Conservation (phyloP, 345 rosid species). For the Gossypium anomalum region DNA sequence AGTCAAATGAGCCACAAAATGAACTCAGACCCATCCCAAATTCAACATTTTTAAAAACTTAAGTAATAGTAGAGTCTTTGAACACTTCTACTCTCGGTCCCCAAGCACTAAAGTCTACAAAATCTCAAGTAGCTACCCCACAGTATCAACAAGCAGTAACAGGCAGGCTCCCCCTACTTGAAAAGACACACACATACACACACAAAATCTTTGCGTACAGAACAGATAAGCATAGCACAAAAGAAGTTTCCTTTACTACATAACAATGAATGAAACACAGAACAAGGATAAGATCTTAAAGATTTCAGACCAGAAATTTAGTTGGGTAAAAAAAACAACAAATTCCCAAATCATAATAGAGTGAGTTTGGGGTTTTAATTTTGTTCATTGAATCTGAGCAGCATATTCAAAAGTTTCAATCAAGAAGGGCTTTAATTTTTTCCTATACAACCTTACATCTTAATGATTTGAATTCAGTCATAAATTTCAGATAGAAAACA, state of each 20-base stretch:
- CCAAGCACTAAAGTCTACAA: neutral
- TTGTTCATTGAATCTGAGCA: neutral
- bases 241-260: too few species aligned
- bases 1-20: too few species aligned
- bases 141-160: constrained; percentile 11
- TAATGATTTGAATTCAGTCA: neutral
- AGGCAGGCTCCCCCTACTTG: too few species aligned
- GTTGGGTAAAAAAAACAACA: neutral
- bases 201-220: too few species aligned
- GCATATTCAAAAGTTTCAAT: neutral
- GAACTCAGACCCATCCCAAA: too few species aligned
- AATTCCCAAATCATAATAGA: too few species aligned
- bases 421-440: neutral
- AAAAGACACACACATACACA: too few species aligned
- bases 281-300: neutral
- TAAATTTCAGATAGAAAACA: neutral
- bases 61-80: too few species aligned
- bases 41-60: too few species aligned
- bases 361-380: neutral
- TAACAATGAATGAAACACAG: too few species aligned
- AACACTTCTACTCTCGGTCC: too few species aligned
- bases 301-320: neutral
- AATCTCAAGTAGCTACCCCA: constrained; percentile 15
- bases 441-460: neutral
- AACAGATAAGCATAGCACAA: too few species aligned